Base-by-base conservation (phyloP, 768 basidiomycete genomes). In the Russula sp. region DNA sequence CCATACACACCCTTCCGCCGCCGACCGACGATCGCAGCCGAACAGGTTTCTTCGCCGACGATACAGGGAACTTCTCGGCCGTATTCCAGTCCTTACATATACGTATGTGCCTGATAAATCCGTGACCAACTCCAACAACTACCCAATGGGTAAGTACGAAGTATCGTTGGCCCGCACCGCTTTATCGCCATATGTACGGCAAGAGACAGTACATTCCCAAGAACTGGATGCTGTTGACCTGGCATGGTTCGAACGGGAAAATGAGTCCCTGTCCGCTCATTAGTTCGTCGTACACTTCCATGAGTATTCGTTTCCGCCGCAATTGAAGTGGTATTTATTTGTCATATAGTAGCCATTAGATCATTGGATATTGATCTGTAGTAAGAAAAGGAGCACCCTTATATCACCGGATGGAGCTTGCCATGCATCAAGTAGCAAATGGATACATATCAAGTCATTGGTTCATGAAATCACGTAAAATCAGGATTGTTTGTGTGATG, bases 31-130 rank as follows among this genome's bases (percentile, higher is more conserved):
- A 7, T 7, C 13, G 26, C 44, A 28, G 24, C 64, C 70, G 13
- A 67, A 32, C 14, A 69, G 75, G 46, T 76, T 73, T 44, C 64
- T 83, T 55, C 77, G 79, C 26, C 75, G 82, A 46, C 76, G 87
- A 56, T 90, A 85, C 66, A 83, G 79, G 58, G 76, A 78, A 28
- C 78, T 92, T n/a, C 76, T 92, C 9, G 77, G 77, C 8, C 79
- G 78, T n/a, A 64, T 86, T 28, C 90, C 90, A 0, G 75, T 84
- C 36, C 75, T 91, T 80, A 77, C 68, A 71, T 54, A 46, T 57
- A 42, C 38, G 10, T 56, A 48, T 56, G 26, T 30, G 50, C 30
- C 46, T 50, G 38, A 34, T 4, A 26, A 54, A 56, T 36, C 57
- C 22, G 59, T 18, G 42, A 61, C 24, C 11, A 50, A 11, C 13